Base-by-base conservation (phyloP, 75 land plant species). In the Pinus tabuliformis region DNA sequence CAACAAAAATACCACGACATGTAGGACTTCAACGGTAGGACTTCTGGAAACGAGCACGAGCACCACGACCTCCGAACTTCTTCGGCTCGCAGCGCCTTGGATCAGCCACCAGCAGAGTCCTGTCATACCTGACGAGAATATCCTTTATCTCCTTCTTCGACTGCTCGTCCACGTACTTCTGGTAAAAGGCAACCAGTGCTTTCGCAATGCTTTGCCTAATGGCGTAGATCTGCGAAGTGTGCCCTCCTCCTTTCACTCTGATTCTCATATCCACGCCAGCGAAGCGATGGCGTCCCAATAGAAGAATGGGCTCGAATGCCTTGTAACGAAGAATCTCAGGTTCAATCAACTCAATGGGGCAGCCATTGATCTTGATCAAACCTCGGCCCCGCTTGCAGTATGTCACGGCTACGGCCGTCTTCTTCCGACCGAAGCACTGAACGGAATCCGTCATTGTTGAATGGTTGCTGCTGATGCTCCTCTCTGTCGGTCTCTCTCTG, bases 11-110 rank as follows among this genome's bases (percentile, higher is more conserved):
- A 12, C 33, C 54, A 42, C 42, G 11, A 49, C 1, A 9, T 9
- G 54, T 49, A 49, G 1, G 54, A 49, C 54, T 49, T 83, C 73
- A 91, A 89, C 91, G 91, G 85, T 91, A 91, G 18, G 93, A 91
- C 79, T 91, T 91, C 93, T 91, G 93, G 87, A 91, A 91, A 75
- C 93, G 88, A 57, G 93, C 85, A n/a, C 93, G 83, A n/a, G 93
- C 93, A 64, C 91, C 93, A 16, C 93, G 85, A 56, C 93, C 91
- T 73, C 93, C 92, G 36, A 90, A 90, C 88, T 90, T 89, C 88
- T 89, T 89, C 57, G 91, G 91, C 86, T 89, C 91, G 76, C 91
- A 89, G 66, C 91, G 84, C 28, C 91, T 79, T 2, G 91, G 91
- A 81, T 89, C 91, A 62, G 91, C 91, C 0, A 90, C 92, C 5